Evolutionary conservation across 192 early-diverging fungal species (phyloP).

Genomic region (Backusella mclennaniae): DNA sequence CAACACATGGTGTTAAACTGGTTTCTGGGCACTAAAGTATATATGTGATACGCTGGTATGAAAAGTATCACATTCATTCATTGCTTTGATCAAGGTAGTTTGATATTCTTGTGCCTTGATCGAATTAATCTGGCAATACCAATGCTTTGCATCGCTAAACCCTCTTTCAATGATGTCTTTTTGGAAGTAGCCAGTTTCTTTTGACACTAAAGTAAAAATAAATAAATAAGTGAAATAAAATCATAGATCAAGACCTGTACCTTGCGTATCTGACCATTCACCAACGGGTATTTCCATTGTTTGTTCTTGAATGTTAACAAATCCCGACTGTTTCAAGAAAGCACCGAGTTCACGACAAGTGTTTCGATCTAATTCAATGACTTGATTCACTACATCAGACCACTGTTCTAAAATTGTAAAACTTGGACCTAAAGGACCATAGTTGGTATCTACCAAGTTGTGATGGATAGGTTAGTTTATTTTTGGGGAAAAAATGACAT

Average conservation of each 20-base stretch:
- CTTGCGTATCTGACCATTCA: background rate
- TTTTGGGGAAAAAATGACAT: background rate
- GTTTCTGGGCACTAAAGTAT: background rate
- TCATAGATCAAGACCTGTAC: background rate
- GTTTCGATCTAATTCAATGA: background rate
- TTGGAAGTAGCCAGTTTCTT: background rate
- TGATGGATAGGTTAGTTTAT: too few relatives aligned
- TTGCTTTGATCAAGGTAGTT: background rate
- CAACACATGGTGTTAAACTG: background rate
- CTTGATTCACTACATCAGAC: background rate
- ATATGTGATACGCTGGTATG: background rate
- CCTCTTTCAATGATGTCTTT: background rate
- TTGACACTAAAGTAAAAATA: background rate
- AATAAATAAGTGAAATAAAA: background rate
- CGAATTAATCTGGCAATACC: background rate
- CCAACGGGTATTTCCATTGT: background rate
- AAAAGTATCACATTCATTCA: background rate
- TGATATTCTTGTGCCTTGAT: background rate
- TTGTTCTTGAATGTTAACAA: background rate
- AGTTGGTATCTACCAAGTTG: background rate
- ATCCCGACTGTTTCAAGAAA: background rate
- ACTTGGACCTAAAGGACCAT: background rate
- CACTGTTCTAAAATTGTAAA: background rate
- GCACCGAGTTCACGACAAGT: background rate
- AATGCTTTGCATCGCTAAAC: background rate